phyloP scores from a whole-genome alignment of 352 stramenopile genomes.

The Globisporangium ultimum region DNA sequence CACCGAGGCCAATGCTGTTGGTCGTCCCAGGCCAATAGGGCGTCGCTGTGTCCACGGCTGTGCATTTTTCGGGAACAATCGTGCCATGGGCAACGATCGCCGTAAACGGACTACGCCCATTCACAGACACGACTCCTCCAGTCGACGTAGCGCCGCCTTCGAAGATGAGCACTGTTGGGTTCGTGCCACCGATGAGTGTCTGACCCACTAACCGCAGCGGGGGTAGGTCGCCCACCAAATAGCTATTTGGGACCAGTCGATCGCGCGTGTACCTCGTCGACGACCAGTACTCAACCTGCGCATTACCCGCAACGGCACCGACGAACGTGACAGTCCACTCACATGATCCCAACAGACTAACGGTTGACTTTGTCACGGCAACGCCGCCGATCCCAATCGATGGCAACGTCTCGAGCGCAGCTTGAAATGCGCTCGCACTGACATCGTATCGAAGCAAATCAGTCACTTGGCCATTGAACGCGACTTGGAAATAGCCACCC shows the following conservation, averaged over 20 bases:
- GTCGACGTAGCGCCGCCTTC: slow-evolving; percentile 29
- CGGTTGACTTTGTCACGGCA: slow-evolving; percentile 27
- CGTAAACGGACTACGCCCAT: slow-evolving; percentile 54
- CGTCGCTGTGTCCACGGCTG: slow-evolving; percentile 52
- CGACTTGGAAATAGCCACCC: slow-evolving; percentile 61
- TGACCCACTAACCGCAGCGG: slow-evolving; percentile 20
- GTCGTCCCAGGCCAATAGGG: slow-evolving; percentile 56
- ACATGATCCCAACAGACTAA: slow-evolving; percentile 24
- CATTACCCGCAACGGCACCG: slow-evolving; percentile 26
- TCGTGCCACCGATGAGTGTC: slow-evolving; percentile 31
- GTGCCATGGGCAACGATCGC: slow-evolving; percentile 51
- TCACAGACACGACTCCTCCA: slow-evolving; percentile 23
- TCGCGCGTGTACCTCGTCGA: slow-evolving; percentile 48
- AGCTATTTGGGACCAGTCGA: slow-evolving; percentile 39
- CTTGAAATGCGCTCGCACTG: slow-evolving; percentile 34
- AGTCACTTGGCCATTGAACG: slow-evolving; percentile 65
- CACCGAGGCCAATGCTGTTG: slow-evolving; percentile 51
- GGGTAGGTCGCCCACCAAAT: slow-evolving; percentile 55
- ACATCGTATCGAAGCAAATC: slow-evolving; percentile 65
- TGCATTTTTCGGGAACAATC: slow-evolving; percentile 63
- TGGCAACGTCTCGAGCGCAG: slow-evolving; percentile 59
- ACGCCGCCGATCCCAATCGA: slow-evolving; percentile 44
- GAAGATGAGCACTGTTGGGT: slow-evolving; percentile 28
- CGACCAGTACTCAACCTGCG: slow-evolving; percentile 67
- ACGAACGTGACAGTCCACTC: slow-evolving; percentile 72